These are phyloP conservation scores for Caloboletus firmus DNA, from an alignment of 1,284 basidiomycete species.

Conservation along the genomic window DNA sequence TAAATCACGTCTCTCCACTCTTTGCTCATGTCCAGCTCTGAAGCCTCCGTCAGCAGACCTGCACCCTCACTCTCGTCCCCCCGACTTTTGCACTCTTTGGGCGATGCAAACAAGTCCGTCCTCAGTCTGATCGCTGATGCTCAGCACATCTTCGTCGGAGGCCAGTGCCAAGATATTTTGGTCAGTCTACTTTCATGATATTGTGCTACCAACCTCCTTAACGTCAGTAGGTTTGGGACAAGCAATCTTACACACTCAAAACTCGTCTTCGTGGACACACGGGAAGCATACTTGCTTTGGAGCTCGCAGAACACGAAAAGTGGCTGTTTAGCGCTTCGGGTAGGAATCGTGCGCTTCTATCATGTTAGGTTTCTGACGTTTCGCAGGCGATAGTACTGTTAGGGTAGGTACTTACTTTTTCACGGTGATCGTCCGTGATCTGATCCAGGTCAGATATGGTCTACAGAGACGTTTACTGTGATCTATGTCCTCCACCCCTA, in stretches of 20 bases:
- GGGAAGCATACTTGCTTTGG: constrained; percentile 81
- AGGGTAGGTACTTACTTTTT: constrained; percentile 48
- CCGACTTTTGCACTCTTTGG: constrained; percentile 65
- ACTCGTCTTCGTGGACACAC: constrained; percentile 83
- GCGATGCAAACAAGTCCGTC: constrained; percentile 67
- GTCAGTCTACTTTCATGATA: constrained; percentile 7
- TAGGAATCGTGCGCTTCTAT: constrained; percentile 33
- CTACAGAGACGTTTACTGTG: constrained; percentile 65
- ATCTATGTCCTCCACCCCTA: constrained; percentile 84
- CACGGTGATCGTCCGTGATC: neutral
- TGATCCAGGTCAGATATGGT: constrained; percentile 70
- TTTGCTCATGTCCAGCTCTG: constrained; percentile 17
- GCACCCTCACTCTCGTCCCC: constrained; percentile 44
- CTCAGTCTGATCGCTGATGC: constrained; percentile 75
- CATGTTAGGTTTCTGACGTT: constrained; percentile 6
- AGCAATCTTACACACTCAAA: constrained; percentile 65
- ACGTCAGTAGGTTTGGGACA: constrained; percentile 74
- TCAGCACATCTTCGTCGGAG: constrained; percentile 79
- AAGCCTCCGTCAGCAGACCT: constrained; percentile 61
- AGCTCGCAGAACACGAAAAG: constrained; percentile 70
- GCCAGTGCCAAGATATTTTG: constrained; percentile 71
- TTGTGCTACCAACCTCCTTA: constrained; percentile 3
- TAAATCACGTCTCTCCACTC: neutral
- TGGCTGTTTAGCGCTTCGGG: constrained; percentile 89
- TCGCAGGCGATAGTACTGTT: constrained; percentile 79